Base-by-base conservation (phyloP, 805 yeast species). In the Wickerhamiella sergipiensis region DNA sequence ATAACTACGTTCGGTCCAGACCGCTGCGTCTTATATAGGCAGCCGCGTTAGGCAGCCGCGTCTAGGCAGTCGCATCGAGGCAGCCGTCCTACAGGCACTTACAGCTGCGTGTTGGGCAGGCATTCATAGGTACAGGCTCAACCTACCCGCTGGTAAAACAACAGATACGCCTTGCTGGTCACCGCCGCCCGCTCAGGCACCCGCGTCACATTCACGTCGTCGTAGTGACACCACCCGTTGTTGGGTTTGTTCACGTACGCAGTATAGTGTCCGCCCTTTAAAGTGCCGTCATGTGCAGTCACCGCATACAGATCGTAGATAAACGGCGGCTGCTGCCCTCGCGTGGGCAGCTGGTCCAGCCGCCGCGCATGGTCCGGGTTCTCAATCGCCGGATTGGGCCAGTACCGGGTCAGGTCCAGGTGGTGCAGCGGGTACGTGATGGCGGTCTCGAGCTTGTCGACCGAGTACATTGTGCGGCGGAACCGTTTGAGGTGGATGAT, bases 241-340 rank as follows among this genome's bases (percentile, higher is more conserved):
- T 66, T 63, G 23, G 79, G 80, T 59, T 85, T 85, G 61, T 79
- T 69, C 4, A 85, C 90, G 61, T 72, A 85, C 0, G 95, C 70
- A 0, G 96, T 89, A 65, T 89, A 89, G 65, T 89, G 97, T 0
- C 97, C 97, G 8, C 89, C 84, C 43, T 80, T 76, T 39, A 89
- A 71, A 40, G 83, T 80, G 12, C 97, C 97, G 54, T 69, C 79
- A 65, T 89, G 97, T 57, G 85, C 80, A 15, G 86, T 86, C 1
- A 88, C 95, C 0, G 85, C 95, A 60, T 77, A 83, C 21, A 89
- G 65, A 54, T 77, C 77, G 64, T 88, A 89, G 24, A 74, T 70
- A 67, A 87, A 89, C 1, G 96, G 95, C 0, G 94, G 81, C 0
- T 64, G 62, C 67, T 88, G 96, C 19, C 85, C 87, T 53, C 95